These are phyloP conservation scores for Crepidotus variabilis DNA, from an alignment of 768 basidiomycete species.

Conservation along the genomic window DNA sequence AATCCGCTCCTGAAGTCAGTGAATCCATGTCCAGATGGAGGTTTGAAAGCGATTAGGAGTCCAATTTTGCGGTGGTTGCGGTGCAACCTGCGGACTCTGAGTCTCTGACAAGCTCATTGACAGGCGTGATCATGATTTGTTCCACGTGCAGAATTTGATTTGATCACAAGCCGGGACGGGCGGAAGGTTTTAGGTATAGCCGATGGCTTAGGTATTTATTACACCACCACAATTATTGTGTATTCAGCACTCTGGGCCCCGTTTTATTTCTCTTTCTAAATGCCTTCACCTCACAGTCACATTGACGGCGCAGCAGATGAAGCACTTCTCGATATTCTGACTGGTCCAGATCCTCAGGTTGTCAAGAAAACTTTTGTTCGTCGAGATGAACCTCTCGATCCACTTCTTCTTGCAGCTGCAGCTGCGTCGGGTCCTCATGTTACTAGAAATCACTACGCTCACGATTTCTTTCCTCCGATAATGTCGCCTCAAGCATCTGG, in stretches of 20 bases:
- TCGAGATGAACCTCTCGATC: slow-evolving; percentile 74
- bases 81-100: no score
- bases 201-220: background rate
- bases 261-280: slow-evolving; percentile 13
- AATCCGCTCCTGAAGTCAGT: background rate
- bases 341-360: slow-evolving; percentile 42
- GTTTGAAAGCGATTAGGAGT: background rate
- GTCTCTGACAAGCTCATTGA: no score
- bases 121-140: background rate
- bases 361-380: slow-evolving; percentile 44
- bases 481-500: slow-evolving; percentile 49
- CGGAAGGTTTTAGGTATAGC: background rate
- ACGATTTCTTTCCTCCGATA: slow-evolving; percentile 68
- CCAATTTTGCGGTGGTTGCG: background rate
- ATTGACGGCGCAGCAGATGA: slow-evolving; percentile 42
- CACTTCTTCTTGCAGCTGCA: slow-evolving; percentile 74
- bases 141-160: background rate
- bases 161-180: background rate
- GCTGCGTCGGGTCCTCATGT: slow-evolving; percentile 71
- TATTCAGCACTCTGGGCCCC: background rate
- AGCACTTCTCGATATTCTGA: slow-evolving; percentile 63
- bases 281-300: slow-evolving; percentile 16
- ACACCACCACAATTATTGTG: background rate
- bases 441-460: slow-evolving; percentile 83
- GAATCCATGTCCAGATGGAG: background rate